Base-by-base conservation (phyloP, 352 stramenopile genomes). In the Globisporangium camurandrum region DNA sequence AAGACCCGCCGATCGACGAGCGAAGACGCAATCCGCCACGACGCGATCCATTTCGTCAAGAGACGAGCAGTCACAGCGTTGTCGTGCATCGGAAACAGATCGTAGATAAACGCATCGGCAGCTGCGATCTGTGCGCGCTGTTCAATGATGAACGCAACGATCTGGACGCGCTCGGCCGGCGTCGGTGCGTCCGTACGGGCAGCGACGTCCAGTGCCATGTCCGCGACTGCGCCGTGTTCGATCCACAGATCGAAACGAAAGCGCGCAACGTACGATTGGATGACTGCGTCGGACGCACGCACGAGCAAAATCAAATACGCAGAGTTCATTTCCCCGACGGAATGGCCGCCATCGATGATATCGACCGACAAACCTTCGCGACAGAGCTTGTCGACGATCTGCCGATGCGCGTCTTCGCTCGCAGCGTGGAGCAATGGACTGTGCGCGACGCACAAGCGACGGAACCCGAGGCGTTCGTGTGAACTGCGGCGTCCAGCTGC, bases 61-160 rank as follows among this genome's bases (percentile, higher is more conserved):
- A 94, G 54, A 22, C 72, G 81, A 28, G 86, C 66, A 0, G 69
- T 89, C 36, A 86, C 43, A 24, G 65, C 64, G 47, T 81, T 65
- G 52, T 93, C 80, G 49, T 93, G 83, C 66, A 93, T 78, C 0
- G 83, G 83, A 51, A 93, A 92, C 49, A 93, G 72, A 49, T 88
- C 75, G 58, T 88, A 74, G 44, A 92, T 87, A 72, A 74, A 91
- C 30, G 65, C 23, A 49, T 92, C 75, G 1, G 33, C 50, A 31
- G 62, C 68, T 10, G 76, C 75, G 36, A 88, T 58, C 27, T 84
- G 67, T 16, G 75, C 78, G 1, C 76, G 72, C 51, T 89, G 75
- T 34, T 86, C 76, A 31, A 94, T 88, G 50, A 94, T 87, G 51
- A 74, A 88, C 37, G 89, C 80, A 20, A 93, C 75, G 41, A 92